Evolutionary conservation across 2,329 filamentous ascomycete genomes (phyloP).

Genomic region (Cladosporium sp.): DNA sequence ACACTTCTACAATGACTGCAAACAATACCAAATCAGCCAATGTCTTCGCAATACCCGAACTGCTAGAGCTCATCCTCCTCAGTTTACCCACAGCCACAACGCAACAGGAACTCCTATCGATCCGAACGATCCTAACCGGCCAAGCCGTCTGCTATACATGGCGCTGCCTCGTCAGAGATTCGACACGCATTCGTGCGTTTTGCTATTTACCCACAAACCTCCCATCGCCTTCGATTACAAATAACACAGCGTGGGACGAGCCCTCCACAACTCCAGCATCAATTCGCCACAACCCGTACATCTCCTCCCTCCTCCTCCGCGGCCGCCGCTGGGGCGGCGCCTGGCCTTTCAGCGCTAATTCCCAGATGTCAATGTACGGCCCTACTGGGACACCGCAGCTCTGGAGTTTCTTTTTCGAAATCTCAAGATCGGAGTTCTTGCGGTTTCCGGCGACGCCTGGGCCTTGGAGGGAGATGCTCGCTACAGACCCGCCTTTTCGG

Average conservation of each 20-base stretch:
- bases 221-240: background rate
- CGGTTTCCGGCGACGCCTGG: background rate
- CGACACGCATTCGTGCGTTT: background rate
- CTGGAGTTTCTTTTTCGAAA: conserved; percentile 5
- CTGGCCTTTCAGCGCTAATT: background rate
- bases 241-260: background rate
- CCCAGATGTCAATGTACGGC: background rate
- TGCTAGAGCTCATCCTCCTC: background rate
- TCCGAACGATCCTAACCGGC: background rate
- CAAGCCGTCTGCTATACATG: background rate
- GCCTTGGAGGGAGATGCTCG: background rate
- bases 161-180: background rate
- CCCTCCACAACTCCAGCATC: background rate
- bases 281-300: conserved; percentile 2
- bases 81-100: background rate
- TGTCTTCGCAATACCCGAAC: conserved; percentile 4
- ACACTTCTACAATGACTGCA: background rate
- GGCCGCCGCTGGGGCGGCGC: background rate
- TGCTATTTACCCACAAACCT: background rate
- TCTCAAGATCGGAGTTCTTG: background rate
- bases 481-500: background rate
- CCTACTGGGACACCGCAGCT: background rate
- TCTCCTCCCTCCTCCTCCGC: conserved; percentile 5
- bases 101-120: background rate
- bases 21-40: background rate